Base-by-base conservation (phyloP, 2,329 filamentous ascomycete species). In the Fusarium succisae region DNA sequence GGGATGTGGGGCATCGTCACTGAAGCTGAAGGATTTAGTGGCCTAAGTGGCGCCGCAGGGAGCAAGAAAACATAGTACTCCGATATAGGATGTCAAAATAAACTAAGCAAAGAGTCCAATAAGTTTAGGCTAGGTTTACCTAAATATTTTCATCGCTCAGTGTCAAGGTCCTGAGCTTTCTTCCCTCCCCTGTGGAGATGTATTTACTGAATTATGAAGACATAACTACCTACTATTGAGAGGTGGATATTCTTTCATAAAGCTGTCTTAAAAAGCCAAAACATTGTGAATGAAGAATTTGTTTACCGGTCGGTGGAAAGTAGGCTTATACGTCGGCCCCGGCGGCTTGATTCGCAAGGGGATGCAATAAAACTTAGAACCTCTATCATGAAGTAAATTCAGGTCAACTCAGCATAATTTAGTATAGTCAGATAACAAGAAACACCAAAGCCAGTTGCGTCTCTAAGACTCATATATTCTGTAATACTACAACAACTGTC, bases 1-100 rank as follows among this genome's bases (percentile, higher is more conserved):
- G 74, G 69, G 45, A 61, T 59, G 57, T 55, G 59, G 61, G 50
- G 62, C 57, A 62, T 22, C 12, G 11, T 26, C 32, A 55, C 37
- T 37, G 48, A 26, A 64, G 53, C 66, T 54, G 55, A 56, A 57
- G 53, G 48, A 56, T 63, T 60, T 54, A 45, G 63, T 74, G 73
- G 63, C 20, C 44, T 47, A 22, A 28, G 18, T 22, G 44, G 44
- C 43, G 3, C n/a, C 18, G 13, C 24, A 26, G 44, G 18, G 18
- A 26, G 24, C 24, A 47, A 47, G 44, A 26, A 47, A 47, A 13
- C 4, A 44, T 24, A 5, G 11, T 47, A 26, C 12, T 26, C 15
- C 22, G 8, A 28, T 6, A 15, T 6, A 22, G 13, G 12, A 6
- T 14, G 13, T 47, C 18, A 47, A 28, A 47, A 47, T 47, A 28